Evolutionary conservation across 805 yeast species (phyloP), one percentile per base, ranked within the genome.

Genomic region (Zygosaccharomyces rouxii): DNA sequence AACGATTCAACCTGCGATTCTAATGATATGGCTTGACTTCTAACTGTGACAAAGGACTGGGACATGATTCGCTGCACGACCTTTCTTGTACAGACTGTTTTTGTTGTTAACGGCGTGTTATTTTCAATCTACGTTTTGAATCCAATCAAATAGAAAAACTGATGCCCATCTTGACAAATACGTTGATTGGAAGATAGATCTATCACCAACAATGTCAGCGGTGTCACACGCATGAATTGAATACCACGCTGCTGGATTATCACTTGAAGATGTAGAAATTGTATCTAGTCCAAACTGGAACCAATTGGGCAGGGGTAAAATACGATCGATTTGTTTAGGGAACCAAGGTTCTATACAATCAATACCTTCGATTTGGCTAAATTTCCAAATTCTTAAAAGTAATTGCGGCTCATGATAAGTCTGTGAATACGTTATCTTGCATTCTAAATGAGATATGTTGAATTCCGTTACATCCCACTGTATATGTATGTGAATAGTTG

Each of bases 1-100:
- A 77, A 69, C 1, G 71, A 57, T 44, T 80, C 79, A 3, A 92
- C 76, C 60, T 84, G 86, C 44, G 82, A 78, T 64, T 92, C 97
- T 42, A 84, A 68, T 6, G 81, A 73, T 30, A 89, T 71, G 0
- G 83, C 80, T 58, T 84, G 86, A 25, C 85, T 72, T 62, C 95
- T 74, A 11, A 80, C 73, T 42, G 87, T 87, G 14, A 80, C 74
- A 64, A 85, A 86, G 3, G 86, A 69, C 26, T 48, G 52, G 2
- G 47, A 23, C 33, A 42, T 42, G 14, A 4, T n/a, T 10, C 16
- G 5, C 37, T 33, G 10, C 2, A 9, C 21, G 21, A 16, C 10
- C 9, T 22, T 38, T 10, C 14, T 13, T 40, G 21, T 39, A n/a
- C 37, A 16, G n/a, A 3, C 18, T 14, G 14, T 7, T 14, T 40